Base-by-base conservation (phyloP, 306 rosid species). In the Fragaria nilgerrensis region DNA sequence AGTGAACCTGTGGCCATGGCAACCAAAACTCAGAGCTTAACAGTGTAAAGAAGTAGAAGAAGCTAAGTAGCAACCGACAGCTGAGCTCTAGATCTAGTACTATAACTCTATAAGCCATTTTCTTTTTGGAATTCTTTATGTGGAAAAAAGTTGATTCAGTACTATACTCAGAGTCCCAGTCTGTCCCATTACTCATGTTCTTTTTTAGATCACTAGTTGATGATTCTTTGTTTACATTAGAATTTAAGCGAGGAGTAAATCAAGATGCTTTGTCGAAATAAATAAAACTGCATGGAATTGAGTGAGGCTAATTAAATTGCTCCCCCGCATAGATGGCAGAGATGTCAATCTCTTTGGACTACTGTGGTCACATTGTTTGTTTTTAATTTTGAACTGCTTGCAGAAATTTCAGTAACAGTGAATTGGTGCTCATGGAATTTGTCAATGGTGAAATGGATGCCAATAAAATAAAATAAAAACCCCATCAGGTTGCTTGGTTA, bases 1-100 rank as follows among this genome's bases (percentile, higher is more conserved):
- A 66, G 74, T 50, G 94, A 83, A 62, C 79, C 74, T 52, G 39
- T 25, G 25, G 87, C 94, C 97, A 93, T 90, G 78, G 76, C 3
- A 19, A 29, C 49, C 82, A 15, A 12, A 44, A 25, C 67, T 45
- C 68, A 62, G 25, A 78, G 72, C 65, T 45, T 50, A 17, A 52
- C 45, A 52, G 49, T 43, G 32, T 8, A 17, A 3, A 16, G n/a
- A 67, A 17, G 47, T 37, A 56, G 79, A 12, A 10, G 45, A 27
- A 10, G 66, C 61, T 13, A 50, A 50, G 4, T 48, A 27, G 61
- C 19, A 29, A 75, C 91, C 86, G 85, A 85, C 87, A 83, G 63
- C 39, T 20, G 63, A 77, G 76, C 74, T 74, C 9, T 74, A 76
- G 80, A 85, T 79, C 82, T 20, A 69, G 44, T 36, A 29, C 32